Evolutionary conservation across 2,329 filamentous ascomycete species (phyloP), one percentile per base, ranked within the genome.

Genomic region (Chrysosporium queenslandicum): DNA sequence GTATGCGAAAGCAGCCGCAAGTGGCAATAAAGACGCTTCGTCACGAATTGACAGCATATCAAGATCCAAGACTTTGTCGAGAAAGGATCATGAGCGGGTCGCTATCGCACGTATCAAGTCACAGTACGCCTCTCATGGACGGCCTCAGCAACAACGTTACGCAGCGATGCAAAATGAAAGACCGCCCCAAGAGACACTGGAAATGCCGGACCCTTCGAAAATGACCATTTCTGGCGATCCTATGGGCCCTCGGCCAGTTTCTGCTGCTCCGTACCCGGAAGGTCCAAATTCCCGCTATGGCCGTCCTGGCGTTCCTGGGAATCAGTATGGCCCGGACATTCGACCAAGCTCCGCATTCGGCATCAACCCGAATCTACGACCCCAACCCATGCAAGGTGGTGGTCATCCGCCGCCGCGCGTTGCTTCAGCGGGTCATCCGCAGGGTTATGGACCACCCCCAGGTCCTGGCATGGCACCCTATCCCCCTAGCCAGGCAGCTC

Each of bases 1-100:
- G 92, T 98, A 98, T 66, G 81, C 86, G 59, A 83, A 88, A 63
- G 91, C 92, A 6, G 86, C 89, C 27, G 84, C 87, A 29, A 87
- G 91, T 63, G 92, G 91, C 32, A 98, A 97, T 69, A 86, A 86
- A 61, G 92, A 98, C 68, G 92, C 92, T 11, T 73, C 81, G 46
- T 79, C 78, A 42, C 82, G 92, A 40, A 81, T 98, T 53, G 87
- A 95, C 46, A 89, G 87, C 47, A 82, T 98, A 49, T 83, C 81
- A 43, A 82, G 87, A 60, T 85, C 87, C 52, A 87, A 87, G 68
- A 86, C 86, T 2, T 75, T 97, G 43, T 94, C 88, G 2, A 90
- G 90, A 71, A 80, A 84, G 60, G 92, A 97, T 63, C 92, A 98
- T 66, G 91, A 97, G 68, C 87, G 89, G 52, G 84, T 94, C 39